Evolutionary conservation across 2,329 filamentous ascomycete genomes (phyloP), one percentile per base, ranked within the genome.

Genomic region (Tolypocladium endophyticum): DNA sequence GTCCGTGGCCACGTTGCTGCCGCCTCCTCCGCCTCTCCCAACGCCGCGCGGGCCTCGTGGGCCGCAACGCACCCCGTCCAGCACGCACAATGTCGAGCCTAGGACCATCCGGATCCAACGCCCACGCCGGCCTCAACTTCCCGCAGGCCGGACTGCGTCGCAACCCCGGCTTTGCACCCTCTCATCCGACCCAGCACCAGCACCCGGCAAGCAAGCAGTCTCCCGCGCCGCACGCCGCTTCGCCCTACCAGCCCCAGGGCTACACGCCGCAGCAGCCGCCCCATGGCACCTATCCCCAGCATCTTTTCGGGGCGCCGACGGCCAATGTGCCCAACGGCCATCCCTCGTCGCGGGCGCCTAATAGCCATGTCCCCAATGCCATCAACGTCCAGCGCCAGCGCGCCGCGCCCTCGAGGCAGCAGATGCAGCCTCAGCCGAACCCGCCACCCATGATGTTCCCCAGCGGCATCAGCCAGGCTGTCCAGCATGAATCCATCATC

Each of bases 161-260:
- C 61, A 72, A 70, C 59, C 61, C 66, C 60, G 72, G 68, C 63
- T 81, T 77, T 64, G 74, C 75, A 67, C 73, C 77, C 59, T 73
- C 76, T 41, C 79, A 81, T 66, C 73, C 78, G 61, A 78, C 76
- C 64, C 78, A 79, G 65, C 76, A 78, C 64, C 78, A 79, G 65
- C 76, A 78, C 64, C 78, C 79, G 65, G 75, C 77, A 64, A 82
- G 79, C 68, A 83, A 84, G 69, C 79, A 81, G 62, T 81, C 81
- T 35, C 79, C 81, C 45, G 78, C 79, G 28, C 76, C 81, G 63
- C 81, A 82, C 63, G 76, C 81, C 66, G 78, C 80, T 61, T 78
- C 81, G 61, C 78, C 81, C 2, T 85, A 84, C 67, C 81, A 82
- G 69, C 68, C 77, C 58, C 78, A 81, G 64, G 74, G 77, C 61